Conservation (phyloP, 2,329 filamentous ascomycete species). For the Aspergillus ustus region DNA sequence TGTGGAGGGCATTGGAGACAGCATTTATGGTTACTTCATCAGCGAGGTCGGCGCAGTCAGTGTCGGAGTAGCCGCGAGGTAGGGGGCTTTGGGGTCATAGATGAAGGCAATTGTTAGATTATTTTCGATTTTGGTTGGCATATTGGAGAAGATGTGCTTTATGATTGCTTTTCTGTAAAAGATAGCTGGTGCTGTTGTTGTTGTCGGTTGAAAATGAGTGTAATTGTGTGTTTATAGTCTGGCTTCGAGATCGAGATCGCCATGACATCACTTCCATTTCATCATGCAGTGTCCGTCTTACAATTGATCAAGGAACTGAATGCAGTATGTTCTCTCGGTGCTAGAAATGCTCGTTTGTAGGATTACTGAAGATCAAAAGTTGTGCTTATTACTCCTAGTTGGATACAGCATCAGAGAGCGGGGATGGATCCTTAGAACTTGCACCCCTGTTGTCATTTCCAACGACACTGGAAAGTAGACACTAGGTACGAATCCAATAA, state of each 20-base stretch:
- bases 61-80: conserved; percentile 20
- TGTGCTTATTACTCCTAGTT: too few relatives aligned
- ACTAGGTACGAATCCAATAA: too few relatives aligned
- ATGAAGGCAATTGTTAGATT: conserved; percentile 18
- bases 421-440: too few relatives aligned
- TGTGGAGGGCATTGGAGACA: conserved; percentile 18
- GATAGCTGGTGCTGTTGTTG: background rate
- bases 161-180: background rate
- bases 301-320: background rate
- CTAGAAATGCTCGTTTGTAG: too few relatives aligned
- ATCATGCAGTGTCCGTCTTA: background rate
- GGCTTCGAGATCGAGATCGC: background rate
- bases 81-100: conserved; percentile 18
- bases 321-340: too few relatives aligned
- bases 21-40: conserved; percentile 23
- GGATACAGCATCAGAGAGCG: too few relatives aligned
- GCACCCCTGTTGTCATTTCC: too few relatives aligned
- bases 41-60: conserved; percentile 22
- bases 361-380: too few relatives aligned
- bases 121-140: background rate
- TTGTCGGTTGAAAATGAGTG: background rate
- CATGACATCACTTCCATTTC: background rate
- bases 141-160: background rate
- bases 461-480: too few relatives aligned
- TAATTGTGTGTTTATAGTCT: background rate